phyloP scores from a whole-genome alignment of 345 rosid species.

The sweet orange (Citrus sinensis) region DVS_A1.0 CM039163.1:4435001-4435500 shows the following conservation, averaged over 20 bases:
- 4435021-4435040: conserved; percentile 86
- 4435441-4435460: background rate
- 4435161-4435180: conserved; percentile 78
- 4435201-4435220: conserved; percentile 99
- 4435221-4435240: conserved; percentile 56
- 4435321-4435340: background rate
- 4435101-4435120: conserved; percentile 95
- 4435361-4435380: background rate
- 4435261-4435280: background rate
- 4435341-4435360: background rate
- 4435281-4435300: background rate
- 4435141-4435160: conserved; percentile 71
- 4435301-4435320: conserved; percentile 1
- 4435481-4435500: background rate
- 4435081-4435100: conserved; percentile 35
- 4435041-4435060: conserved; percentile 87
- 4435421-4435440: background rate
- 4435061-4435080: conserved; percentile 89
- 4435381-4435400: background rate
- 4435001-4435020: conserved; percentile 92
- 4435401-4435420: background rate
- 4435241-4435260: conserved; percentile 51
- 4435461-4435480: background rate
- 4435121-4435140: conserved; percentile 58
- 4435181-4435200: conserved; percentile 74